Evolutionary conservation across 129 eudicot species (phyloP).

Genomic region (Tagetes erecta): DNA sequence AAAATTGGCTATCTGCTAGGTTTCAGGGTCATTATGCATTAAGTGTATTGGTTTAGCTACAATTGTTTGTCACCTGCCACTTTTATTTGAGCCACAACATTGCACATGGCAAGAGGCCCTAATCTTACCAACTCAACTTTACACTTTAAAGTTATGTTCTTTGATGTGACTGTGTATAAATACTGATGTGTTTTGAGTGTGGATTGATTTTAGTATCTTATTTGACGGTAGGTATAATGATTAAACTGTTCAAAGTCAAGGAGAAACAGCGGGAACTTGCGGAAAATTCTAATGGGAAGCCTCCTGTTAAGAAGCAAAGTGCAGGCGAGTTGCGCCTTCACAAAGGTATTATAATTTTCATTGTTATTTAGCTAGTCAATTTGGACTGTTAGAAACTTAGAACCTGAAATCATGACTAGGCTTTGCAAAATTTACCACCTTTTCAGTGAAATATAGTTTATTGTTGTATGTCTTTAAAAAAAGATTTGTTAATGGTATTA

Average conservation of each 20-base stretch:
- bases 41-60: constrained; percentile 1
- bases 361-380: background rate
- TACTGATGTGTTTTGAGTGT: background rate
- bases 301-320: constrained; percentile 84
- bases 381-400: background rate
- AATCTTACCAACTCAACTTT: background rate
- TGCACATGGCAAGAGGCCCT: too few species aligned
- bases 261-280: constrained; percentile 82
- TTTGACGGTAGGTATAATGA: constrained; percentile 51
- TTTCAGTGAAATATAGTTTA: background rate
- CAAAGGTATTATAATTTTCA: constrained; percentile 48
- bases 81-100: background rate
- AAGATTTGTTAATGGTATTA: background rate
- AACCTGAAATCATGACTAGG: background rate
- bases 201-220: background rate
- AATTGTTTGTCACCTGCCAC: background rate
- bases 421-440: background rate
- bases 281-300: constrained; percentile 76
- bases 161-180: background rate
- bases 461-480: background rate
- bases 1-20: background rate
- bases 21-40: background rate
- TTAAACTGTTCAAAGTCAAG: constrained; percentile 80
- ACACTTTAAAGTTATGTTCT: background rate
- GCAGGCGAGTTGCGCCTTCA: constrained; percentile 93